These are phyloP conservation scores for Porogramme epimiltina DNA, from an alignment of 1,284 basidiomycete genomes.

Conservation along the genomic window DNA sequence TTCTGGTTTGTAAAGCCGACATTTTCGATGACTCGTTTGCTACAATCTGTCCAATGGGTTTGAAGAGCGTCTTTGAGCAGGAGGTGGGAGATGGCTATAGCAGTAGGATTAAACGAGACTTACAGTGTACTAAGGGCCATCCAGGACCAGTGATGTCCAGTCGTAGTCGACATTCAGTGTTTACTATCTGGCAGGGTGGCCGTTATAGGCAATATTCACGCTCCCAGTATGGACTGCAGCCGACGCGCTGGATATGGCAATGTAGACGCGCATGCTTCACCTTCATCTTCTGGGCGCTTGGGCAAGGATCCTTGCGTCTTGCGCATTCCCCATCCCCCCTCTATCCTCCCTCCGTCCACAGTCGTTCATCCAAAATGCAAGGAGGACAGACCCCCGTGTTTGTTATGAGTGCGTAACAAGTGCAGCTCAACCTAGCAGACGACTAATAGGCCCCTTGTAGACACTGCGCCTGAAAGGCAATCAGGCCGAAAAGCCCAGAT, in stretches of 20 bases:
- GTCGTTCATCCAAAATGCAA: slow-evolving; percentile 36
- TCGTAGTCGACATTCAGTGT: no score
- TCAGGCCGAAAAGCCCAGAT: slow-evolving; percentile 95
- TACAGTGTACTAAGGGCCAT: no score
- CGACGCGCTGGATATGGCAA: neutral
- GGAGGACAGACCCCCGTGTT: slow-evolving; percentile 70
- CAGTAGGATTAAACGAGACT: no score
- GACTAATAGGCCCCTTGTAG: slow-evolving; percentile 40
- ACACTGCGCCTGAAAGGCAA: slow-evolving; percentile 92
- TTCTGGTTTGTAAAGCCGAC: no score
- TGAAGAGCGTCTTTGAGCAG: no score
- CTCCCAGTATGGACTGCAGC: no score
- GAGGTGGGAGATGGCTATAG: no score
- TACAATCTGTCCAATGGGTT: no score
- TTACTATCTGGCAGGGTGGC: no score
- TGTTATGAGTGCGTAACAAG: slow-evolving; percentile 60
- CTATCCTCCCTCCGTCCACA: slow-evolving; percentile 1
- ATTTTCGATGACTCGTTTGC: no score
- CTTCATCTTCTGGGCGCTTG: neutral
- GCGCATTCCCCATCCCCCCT: neutral
- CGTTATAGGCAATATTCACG: no score
- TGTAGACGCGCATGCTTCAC: neutral
- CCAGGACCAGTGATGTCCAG: no score
- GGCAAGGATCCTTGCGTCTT: neutral
- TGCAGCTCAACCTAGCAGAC: neutral